Percentiles rank a stretch among this genome's conserved stretches.
Conservation (phyloP, 202 grass and related monocot genomes). For the Setaria italica region DNA sequence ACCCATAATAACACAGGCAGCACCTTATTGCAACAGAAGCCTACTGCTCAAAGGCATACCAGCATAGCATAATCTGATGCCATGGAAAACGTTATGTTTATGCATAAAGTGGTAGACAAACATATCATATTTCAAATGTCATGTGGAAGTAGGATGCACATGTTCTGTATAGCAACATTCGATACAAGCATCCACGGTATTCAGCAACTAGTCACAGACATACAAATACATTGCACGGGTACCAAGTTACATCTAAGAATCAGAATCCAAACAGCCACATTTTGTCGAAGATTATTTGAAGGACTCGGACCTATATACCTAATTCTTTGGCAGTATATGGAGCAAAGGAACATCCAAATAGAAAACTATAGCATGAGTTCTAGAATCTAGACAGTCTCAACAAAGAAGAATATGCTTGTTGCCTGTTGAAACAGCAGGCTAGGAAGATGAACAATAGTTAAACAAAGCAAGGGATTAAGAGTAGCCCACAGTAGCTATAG, state of each 20-base stretch:
- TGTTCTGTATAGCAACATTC: neutral
- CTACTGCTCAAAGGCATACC: slow-evolving; percentile 9
- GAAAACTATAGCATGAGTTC: slow-evolving; percentile 25
- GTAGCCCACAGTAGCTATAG: slow-evolving; percentile 19
- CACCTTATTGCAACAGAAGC: slow-evolving; percentile 7
- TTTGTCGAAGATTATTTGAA: slow-evolving; percentile 16
- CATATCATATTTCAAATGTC: slow-evolving; percentile 10
- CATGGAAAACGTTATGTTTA: neutral
- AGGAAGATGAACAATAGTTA: slow-evolving; percentile 38
- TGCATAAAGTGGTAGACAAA: neutral
- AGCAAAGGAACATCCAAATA: slow-evolving; percentile 28
- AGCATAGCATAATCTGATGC: neutral
- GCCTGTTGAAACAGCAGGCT: slow-evolving; percentile 49
- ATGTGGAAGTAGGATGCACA: neutral
- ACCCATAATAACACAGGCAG: slow-evolving; percentile 10
- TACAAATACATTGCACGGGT: slow-evolving; percentile 23
- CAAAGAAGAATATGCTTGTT: slow-evolving; percentile 51
- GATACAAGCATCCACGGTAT: neutral
- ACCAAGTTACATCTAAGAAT: slow-evolving; percentile 21
- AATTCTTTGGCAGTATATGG: slow-evolving; percentile 52
- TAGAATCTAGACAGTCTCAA: slow-evolving; percentile 42
- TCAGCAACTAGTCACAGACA: neutral
- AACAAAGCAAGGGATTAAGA: slow-evolving; percentile 39
- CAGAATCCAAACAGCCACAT: slow-evolving; percentile 16
- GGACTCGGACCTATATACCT: slow-evolving; percentile 29